phyloP scores from a whole-genome alignment of 2,329 filamentous ascomycete genomes.

The Fusarium floridanum region DNA sequence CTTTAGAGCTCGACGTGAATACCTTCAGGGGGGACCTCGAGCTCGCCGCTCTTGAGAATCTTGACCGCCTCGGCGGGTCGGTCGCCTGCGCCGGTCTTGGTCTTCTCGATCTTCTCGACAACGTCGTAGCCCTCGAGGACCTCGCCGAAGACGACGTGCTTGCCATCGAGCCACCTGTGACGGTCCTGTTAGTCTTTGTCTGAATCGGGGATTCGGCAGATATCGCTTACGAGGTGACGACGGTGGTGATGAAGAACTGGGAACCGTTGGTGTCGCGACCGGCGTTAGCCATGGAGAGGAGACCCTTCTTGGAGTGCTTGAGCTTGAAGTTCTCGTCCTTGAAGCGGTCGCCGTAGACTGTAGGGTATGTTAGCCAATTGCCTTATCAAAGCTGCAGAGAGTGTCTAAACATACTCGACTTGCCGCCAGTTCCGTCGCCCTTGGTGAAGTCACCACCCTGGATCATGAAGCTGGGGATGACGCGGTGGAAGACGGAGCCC shows the following conservation, averaged over 20 bases:
- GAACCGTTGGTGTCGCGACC: conserved; percentile 89
- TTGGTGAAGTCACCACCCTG: conserved; percentile 91
- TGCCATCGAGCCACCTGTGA: conserved; percentile 81
- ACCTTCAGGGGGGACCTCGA: conserved; percentile 89
- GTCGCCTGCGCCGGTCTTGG: conserved; percentile 72
- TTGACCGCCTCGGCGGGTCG: conserved; percentile 78
- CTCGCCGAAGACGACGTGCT: conserved; percentile 90
- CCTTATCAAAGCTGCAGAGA: neutral
- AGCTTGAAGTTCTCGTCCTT: conserved; percentile 95
- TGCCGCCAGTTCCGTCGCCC: conserved; percentile 85
- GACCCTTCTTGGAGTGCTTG: conserved; percentile 88
- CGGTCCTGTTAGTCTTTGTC: conserved; percentile 7
- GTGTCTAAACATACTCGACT: conserved; percentile 74
- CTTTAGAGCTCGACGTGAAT: conserved; percentile 89
- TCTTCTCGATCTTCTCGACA: conserved; percentile 82
- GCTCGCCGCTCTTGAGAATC: conserved; percentile 86
- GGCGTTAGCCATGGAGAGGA: conserved; percentile 88
- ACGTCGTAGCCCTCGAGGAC: conserved; percentile 88
- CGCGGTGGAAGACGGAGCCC: conserved; percentile 87
- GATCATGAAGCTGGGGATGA: conserved; percentile 93
- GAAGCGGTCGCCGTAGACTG: conserved; percentile 87
- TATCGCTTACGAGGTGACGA: conserved; percentile 74
- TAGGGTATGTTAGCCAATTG: conserved; percentile 36
- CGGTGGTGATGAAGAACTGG: conserved; percentile 93
- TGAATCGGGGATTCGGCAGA: neutral